Evolutionary conservation across 441 rosid genomes (phyloP), one percentile per base, ranked within the genome.

Genomic region (Dalechampia spathulata): DNA sequence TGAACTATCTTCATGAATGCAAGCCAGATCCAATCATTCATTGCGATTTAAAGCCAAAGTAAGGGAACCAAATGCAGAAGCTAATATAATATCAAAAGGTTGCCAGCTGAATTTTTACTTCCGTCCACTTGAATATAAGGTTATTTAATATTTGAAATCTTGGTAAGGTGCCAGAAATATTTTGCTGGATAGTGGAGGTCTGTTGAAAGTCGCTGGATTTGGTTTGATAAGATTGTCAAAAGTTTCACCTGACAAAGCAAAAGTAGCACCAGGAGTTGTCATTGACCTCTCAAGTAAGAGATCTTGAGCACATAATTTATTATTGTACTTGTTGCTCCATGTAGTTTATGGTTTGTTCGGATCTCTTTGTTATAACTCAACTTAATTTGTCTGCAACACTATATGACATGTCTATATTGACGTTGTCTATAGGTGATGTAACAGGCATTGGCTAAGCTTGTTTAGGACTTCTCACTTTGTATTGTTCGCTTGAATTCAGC

Each of bases 151-250:
- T 78, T 70, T 70, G 72, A 85, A 78, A 82, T 85, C 78, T 83
- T 78, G 75, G 83, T 82, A 92, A 92, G 99, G 96, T 89, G 90
- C 81, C 97, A 92, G 99, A 85, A 92, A 89, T 81, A 72, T 92
- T 82, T 86, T 89, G 92, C 90, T 89, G 87, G 99, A 92, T 77
- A 75, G 28, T 72, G 88, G 97, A 60, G 95, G 96, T 63, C 88
- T 60, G 6, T 72, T 85, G 79, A 92, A 92, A 77, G 77, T 92
- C 41, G 66, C 90, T 51, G 97, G 97, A 60, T 92, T 92, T 71
- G 97, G 99, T 41, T 74, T 83, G 81, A 65, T 82, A 65, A 81
- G 78, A 63, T 59, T 82, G 72, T 73, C 83, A 34, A 79, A 73
- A 60, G 65, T 79, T 55, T 76, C 91, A 42, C 73, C 83, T 13